Percentiles rank a stretch among this genome's conserved stretches.
These are phyloP conservation scores for Sarcomyxa edulis DNA, from an alignment of 768 basidiomycete species.

Conservation along the genomic window DNA sequence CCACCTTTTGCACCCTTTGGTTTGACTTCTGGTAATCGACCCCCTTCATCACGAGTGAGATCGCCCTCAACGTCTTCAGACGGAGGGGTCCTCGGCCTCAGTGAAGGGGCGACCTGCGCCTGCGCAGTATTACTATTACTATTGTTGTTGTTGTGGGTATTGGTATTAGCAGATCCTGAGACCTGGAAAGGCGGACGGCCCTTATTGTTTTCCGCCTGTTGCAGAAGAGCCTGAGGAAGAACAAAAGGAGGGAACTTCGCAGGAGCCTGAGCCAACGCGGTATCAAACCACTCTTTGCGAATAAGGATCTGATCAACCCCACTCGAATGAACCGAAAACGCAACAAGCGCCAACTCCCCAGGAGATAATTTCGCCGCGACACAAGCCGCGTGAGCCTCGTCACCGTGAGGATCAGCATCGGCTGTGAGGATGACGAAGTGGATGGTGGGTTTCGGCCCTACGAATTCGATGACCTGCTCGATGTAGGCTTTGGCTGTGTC, in stretches of 20 bases:
- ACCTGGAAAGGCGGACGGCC: slow-evolving; percentile 19
- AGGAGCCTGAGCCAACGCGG: slow-evolving; percentile 48
- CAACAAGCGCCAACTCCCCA: slow-evolving; percentile 75
- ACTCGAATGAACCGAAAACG: slow-evolving; percentile 85
- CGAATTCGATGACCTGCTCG: slow-evolving; percentile 81
- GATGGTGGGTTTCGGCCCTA: slow-evolving; percentile 79
- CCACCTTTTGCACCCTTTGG: slow-evolving; percentile 33
- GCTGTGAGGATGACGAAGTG: slow-evolving; percentile 86
- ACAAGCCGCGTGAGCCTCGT: slow-evolving; percentile 80
- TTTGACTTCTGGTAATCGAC: slow-evolving; percentile 38
- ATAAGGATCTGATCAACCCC: slow-evolving; percentile 88
- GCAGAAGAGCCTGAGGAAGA: slow-evolving; percentile 23
- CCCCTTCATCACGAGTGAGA: slow-evolving; percentile 52
- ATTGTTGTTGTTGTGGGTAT: no score
- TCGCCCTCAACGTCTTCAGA: slow-evolving; percentile 74
- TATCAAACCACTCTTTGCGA: slow-evolving; percentile 79
- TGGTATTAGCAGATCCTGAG: no score
- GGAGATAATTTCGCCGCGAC: slow-evolving; percentile 74
- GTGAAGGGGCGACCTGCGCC: slow-evolving; percentile 21
- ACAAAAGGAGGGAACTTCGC: slow-evolving; percentile 58
- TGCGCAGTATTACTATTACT: no score
- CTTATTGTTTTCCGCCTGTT: slow-evolving; percentile 16
- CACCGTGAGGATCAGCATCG: slow-evolving; percentile 77
- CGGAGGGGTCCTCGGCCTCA: slow-evolving; percentile 60
- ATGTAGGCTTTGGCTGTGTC: slow-evolving; percentile 62